These are phyloP conservation scores for Funneliformis geosporum DNA, from an alignment of 192 early-diverging fungal genomes.

Conservation along the genomic window DNA sequence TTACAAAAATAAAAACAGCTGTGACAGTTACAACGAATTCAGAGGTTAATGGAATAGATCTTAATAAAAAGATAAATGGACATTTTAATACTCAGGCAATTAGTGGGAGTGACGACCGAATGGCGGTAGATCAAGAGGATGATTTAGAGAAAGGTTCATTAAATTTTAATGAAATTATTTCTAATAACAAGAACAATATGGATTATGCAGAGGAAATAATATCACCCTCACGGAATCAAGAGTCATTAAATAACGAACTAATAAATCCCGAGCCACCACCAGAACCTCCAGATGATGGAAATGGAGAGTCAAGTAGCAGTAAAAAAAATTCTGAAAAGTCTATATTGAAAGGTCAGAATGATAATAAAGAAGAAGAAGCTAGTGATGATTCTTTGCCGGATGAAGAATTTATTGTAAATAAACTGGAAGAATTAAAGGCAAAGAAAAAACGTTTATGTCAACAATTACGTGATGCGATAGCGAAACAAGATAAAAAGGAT, in stretches of 20 bases:
- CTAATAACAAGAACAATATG: not conserved
- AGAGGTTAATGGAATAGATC: not conserved
- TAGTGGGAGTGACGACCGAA: not conserved
- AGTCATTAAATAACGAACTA: not conserved
- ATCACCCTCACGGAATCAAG: not conserved
- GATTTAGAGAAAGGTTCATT: not conserved
- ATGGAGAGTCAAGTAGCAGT: not conserved
- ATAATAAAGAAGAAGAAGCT: not conserved
- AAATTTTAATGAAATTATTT: not conserved
- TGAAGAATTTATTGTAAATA: not conserved
- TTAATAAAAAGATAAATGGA: not conserved
- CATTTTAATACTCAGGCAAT: not conserved
- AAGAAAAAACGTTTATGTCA: not conserved
- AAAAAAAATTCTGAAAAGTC: not conserved
- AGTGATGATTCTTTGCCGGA: not conserved
- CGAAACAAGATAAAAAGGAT: not conserved
- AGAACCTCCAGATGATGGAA: not conserved
- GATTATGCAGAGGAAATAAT: not conserved
- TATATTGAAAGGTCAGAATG: not conserved
- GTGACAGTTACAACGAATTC: not conserved
- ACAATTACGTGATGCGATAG: not conserved
- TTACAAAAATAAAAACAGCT: not conserved
- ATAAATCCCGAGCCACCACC: not conserved
- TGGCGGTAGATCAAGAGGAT: not conserved
- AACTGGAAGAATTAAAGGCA: not conserved